A percentile compares a stretch with the other conserved stretches of the same genome.
Conservation (phyloP, 768 basidiomycete species). For the Daedaleopsis nitida region DNA sequence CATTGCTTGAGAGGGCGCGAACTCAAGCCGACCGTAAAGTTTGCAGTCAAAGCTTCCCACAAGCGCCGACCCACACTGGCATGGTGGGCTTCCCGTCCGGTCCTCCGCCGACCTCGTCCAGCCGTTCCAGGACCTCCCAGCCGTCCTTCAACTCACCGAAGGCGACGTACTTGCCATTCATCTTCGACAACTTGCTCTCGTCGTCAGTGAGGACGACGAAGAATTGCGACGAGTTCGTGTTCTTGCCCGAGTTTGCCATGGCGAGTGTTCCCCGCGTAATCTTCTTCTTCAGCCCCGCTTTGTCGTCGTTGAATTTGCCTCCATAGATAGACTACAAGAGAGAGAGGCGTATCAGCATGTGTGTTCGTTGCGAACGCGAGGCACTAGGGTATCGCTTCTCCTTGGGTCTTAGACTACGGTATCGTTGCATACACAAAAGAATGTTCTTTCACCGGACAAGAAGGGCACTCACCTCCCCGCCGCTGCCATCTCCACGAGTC, state of each 20-base stretch:
- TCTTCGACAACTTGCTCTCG: conserved; percentile 42
- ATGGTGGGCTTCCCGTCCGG: conserved; percentile 37
- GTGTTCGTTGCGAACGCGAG: background rate
- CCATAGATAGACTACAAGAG: conserved; percentile 47
- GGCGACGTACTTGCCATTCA: conserved; percentile 51
- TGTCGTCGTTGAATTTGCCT: conserved; percentile 52
- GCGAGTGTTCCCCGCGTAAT: conserved; percentile 47
- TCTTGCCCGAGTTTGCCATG: conserved; percentile 55
- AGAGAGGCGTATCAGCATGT: conserved; percentile 1
- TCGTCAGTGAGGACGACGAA: conserved; percentile 50
- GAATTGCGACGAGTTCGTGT: conserved; percentile 52
- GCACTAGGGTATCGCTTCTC: too few relatives aligned
- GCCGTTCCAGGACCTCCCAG: conserved; percentile 35
- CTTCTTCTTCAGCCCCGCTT: conserved; percentile 46
- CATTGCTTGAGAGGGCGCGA: too few relatives aligned
- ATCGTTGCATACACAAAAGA: too few relatives aligned
- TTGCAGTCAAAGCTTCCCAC: conserved; percentile 31
- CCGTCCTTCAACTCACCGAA: conserved; percentile 42
- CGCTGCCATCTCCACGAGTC: conserved; percentile 52
- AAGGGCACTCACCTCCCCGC: conserved; percentile 48
- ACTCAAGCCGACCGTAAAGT: too few relatives aligned
- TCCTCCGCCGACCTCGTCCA: conserved; percentile 36
- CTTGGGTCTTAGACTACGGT: too few relatives aligned
- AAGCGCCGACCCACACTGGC: conserved; percentile 47
- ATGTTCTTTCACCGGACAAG: too few relatives aligned